Evolutionary conservation across 2,329 filamentous ascomycete genomes (phyloP), one percentile per base, ranked within the genome.

Genomic region (Ophioceras dolichostomum): DNA sequence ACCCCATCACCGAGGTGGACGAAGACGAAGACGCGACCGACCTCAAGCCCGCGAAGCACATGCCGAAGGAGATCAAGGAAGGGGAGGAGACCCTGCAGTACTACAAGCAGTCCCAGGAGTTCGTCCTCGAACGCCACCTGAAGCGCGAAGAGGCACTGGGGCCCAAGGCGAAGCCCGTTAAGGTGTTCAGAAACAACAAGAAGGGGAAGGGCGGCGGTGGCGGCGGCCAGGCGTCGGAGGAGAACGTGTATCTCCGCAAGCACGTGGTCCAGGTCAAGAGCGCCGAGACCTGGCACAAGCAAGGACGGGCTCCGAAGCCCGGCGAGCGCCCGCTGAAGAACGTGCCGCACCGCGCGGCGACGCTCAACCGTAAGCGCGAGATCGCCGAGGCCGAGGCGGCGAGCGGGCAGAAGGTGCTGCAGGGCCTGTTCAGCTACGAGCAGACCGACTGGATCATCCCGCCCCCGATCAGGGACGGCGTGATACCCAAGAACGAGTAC

Each of bases 361-460:
- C 91, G 0, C 72, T 83, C 3, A 85, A 87, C 37, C 73, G 91
- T 17, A 83, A 87, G 49, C 76, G 88, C 34, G 91, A 95, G 56
- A 82, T 96, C 31, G 82, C 93, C 47, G 87, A 94, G 52, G 77
- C 80, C 3, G 78, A 91, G 53, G 76, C 82, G 2, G 71, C 79
- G 17, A 86, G 76, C 1, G 89, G 89, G 14, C 72, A 82, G 48
- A 94, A 93, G 57, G 77, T 84, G 4, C 70, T 87, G 41, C 91
- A 98, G 54, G 88, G 87, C 0, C 61, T 98, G 0, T 98, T 86
- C 57, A 78, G 83, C 38, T 65, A 71, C 40, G 78, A 83, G 8
- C 91, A 98, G 58, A 98, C 91, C 0, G 84, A 94, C 39, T 95
- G 85, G 78, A 96, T 96, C 54, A 89, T 95, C 39, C 89, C 89